Evolutionary conservation across 768 basidiomycete species (phyloP).

Genomic region (Trametopsis cervina): DNA sequence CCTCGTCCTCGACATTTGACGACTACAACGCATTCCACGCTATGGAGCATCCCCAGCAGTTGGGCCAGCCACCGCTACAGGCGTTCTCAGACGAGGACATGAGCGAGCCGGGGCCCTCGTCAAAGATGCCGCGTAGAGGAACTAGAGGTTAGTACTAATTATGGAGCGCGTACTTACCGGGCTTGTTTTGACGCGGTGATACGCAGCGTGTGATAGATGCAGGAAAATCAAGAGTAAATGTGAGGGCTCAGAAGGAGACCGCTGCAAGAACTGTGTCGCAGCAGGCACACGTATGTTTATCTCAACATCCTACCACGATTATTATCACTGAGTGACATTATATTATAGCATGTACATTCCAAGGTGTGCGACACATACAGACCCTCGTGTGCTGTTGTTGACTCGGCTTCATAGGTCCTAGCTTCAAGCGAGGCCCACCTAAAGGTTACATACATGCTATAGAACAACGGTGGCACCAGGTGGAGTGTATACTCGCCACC

Average conservation of each 20-base stretch:
- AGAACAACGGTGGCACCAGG: constrained; percentile 86
- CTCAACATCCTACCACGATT: neutral
- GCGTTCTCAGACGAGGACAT: constrained; percentile 15
- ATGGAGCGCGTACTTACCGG: neutral
- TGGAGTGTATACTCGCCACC: constrained; percentile 83
- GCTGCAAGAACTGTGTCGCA: constrained; percentile 51
- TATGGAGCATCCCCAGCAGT: neutral
- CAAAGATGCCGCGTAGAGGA: constrained; percentile 16
- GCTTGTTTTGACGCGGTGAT: neutral
- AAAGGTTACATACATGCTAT: constrained; percentile 93
- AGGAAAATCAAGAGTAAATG: constrained; percentile 87
- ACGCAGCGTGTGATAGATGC: constrained; percentile 80
- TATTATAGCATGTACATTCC: constrained; percentile 38
- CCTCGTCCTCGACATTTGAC: too few relatives aligned
- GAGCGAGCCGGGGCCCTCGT: constrained; percentile 15
- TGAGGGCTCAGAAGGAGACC: constrained; percentile 61
- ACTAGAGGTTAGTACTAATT: constrained; percentile 15
- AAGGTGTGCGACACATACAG: constrained; percentile 47
- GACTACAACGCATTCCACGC: too few relatives aligned
- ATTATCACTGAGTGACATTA: constrained; percentile 5
- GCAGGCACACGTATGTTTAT: constrained; percentile 26
- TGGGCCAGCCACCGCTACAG: neutral
- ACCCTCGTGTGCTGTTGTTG: constrained; percentile 17
- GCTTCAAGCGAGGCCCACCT: constrained; percentile 78
- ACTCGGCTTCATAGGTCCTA: constrained; percentile 44